Conservation (phyloP, 257 asterid species). For the Ocimum tenuiflorum region DNA sequence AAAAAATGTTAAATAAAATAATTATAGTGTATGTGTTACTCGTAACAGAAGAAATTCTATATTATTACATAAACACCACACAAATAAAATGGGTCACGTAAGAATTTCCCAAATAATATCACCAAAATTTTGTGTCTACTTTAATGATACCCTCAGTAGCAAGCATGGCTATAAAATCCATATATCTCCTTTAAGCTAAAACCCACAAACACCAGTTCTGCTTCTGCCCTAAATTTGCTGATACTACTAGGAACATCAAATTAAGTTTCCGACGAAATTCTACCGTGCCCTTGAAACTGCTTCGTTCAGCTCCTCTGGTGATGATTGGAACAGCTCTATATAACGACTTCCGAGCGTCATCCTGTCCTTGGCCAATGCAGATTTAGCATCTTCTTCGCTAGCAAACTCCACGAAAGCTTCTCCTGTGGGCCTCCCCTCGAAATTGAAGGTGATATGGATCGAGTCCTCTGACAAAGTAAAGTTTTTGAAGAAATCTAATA, state of each 20-base stretch:
- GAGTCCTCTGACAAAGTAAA: slow-evolving; percentile 59
- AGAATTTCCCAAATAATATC: too few relatives aligned
- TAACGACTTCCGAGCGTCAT: slow-evolving; percentile 91
- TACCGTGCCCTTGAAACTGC: slow-evolving; percentile 50
- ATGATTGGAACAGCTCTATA: slow-evolving; percentile 69
- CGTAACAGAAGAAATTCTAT: too few relatives aligned
- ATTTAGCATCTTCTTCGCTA: slow-evolving; percentile 62
- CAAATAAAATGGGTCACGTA: too few relatives aligned
- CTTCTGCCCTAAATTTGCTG: not conserved
- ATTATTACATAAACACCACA: too few relatives aligned
- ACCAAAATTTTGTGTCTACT: too few relatives aligned
- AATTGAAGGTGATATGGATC: slow-evolving; percentile 45
- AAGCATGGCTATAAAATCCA: too few relatives aligned
- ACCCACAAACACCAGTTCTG: not conserved
- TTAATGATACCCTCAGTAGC: too few relatives aligned
- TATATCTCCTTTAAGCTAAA: too few relatives aligned
- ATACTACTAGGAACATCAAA: not conserved
- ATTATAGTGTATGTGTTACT: too few relatives aligned
- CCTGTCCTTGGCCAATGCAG: slow-evolving; percentile 76
- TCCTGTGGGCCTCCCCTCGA: slow-evolving; percentile 75
- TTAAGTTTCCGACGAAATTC: slow-evolving; percentile 17
- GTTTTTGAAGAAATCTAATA: slow-evolving; percentile 69
- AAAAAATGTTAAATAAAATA: too few relatives aligned
- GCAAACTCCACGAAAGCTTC: slow-evolving; percentile 90
- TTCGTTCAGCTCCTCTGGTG: slow-evolving; percentile 55